Base-by-base conservation (phyloP, 306 rosid genomes). In the Prunus armeniaca region DNA sequence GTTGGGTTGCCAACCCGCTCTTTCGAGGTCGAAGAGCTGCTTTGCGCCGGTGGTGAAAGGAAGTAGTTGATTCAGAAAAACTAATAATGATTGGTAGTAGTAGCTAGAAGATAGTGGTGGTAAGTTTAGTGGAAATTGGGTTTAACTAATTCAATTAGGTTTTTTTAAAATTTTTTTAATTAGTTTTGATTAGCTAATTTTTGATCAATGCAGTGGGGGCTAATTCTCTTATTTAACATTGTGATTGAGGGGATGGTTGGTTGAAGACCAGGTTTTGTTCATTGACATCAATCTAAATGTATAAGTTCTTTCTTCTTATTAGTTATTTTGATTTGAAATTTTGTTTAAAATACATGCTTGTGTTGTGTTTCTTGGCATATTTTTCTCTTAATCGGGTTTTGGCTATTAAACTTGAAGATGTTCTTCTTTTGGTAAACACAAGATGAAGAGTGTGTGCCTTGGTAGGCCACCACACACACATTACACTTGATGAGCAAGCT, bases 1-100 rank as follows among this genome's bases (percentile, higher is more conserved):
- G 20, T 3, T 24, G 54, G 22, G 30, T 24, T 38, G 71, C 12
- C 28, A 20, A 19, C 43, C 56, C 62, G 4, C 86, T 2, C 81
- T 89, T 6, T 82, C 81, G 45, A 85, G 85, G 47, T 86, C 93
- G 14, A 82, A 30, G 9, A 83, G 86, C 46, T 90, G 87, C 83
- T 87, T 87, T 64, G 70, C 89, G 4, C 19, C 85, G 7, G 73
- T 85, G n/a, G 20, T 41, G 34, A 67, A 79, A 41, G 22, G 27
- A 56, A 20, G 13, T 13, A 56, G 34, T 60, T 2, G 65, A 20
- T 20, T 24, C 2, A 34, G 1, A 71, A 50, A 52, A 17, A 20
- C 9, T n/a, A 68, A 68, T 17, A 46, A 19, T 9, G 62, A 15
- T 27, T 72, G 9, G 5, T 38, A 7, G 43, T 38, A 64, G 55